Base-by-base conservation (phyloP, 768 basidiomycete species). In the Trametes elegans region DNA sequence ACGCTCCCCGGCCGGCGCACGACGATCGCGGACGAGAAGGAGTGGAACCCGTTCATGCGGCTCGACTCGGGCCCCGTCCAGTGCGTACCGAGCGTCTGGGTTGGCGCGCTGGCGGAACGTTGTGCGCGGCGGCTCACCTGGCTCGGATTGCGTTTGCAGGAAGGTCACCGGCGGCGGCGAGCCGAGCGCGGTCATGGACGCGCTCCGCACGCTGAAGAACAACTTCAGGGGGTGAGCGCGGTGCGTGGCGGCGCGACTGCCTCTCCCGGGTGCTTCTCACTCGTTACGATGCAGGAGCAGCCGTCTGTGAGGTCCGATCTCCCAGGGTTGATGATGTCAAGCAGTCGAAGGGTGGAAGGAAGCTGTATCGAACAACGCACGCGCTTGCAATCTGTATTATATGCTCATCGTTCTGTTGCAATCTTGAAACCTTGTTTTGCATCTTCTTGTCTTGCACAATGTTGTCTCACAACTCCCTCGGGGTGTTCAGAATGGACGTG, bases 31-130 rank as follows among this genome's bases (percentile, higher is more conserved):
- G 90, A 98, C 61, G 96, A 98, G 75, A 94, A 93, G 73, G 76
- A 83, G 59, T 95, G 91, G 90, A 98, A 98, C 71, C 85, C 93
- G 7, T 98, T 98, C 70, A 93, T 97, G 92, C 81, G 93, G 16
- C 72, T 93, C 10, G 71, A 77, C 5, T 82, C 74, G 58, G 74
- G 77, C 5, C 76, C 82, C 5, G 81, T 94, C 29, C 75, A 75
- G 91, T 92, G 61, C 56, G 84, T 75, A n/a, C n/a, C n/a, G n/a
- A n/a, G n/a, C n/a, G n/a, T n/a, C n/a, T n/a, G n/a, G n/a, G 7
- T 29, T 38, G 23, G 8, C 23, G n/a, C 18, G 34, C 19, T 0
- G 3, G 1, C 5, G n/a, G 34, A 18, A 18, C 9, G 7, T 14
- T 19, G 38, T 19, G 19, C 26, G 40, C 13, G 24, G 18, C 28